Base-by-base conservation (phyloP, 768 basidiomycete species). In the Mycena belliarum region DNA sequence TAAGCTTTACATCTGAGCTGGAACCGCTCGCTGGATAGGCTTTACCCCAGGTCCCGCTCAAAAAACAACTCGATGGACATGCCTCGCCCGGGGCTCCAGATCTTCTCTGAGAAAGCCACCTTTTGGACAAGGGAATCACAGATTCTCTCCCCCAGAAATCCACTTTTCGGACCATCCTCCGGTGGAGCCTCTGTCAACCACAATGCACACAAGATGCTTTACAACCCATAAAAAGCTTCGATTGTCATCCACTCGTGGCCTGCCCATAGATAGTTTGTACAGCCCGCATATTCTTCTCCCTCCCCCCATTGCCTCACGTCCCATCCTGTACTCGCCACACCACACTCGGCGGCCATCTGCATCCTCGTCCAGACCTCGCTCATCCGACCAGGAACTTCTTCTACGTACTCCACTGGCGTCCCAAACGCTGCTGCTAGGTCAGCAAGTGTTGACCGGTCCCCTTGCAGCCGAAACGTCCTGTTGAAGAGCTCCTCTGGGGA, bases 241-340 rank as follows among this genome's bases (percentile, higher is more conserved):
- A 72, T 65, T 4, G 67, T 63, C 48, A 43, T 66, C 73, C 73
- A 74, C 42, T 63, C 26, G 50, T 74, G 74, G 37, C 74, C 73
- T 21, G 61, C 67, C 72, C 73, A 75, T 4, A 52, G 42, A 52
- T 63, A 58, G 57, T 75, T 74, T 8, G 68, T 69, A 24, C 70
- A 72, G 14, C 65, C 58, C 10, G 72, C 71, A 28, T 60, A 59
- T 38, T 72, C 73, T 15, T 59, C 48, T 2, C 72, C 55, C 33
- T 75, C 74, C 40, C 61, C 65, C 57, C 68, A 66, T 26, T 37
- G 35, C 25, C 45, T 65, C 56, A 70, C 65, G 38, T 75, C 67
- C 74, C 73, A 75, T 9, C 73, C 73, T 7, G 71, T 65, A 51
- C 73, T 75, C 15, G 63, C 43, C 24, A 60, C 64, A n/a, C 74